Base-by-base conservation (phyloP, 768 basidiomycete genomes). In the Lentinus tigrinus region DNA sequence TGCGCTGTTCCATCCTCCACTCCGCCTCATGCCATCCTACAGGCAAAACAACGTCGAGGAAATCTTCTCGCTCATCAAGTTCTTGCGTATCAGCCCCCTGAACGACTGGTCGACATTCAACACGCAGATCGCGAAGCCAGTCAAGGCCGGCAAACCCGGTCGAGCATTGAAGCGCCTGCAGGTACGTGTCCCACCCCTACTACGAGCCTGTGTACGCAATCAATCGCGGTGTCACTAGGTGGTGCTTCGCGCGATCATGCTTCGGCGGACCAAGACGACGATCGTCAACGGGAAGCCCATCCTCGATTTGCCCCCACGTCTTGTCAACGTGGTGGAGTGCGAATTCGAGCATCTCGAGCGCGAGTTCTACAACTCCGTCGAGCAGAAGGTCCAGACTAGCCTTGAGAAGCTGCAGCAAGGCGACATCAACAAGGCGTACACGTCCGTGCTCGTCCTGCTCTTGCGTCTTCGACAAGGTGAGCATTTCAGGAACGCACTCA, bases 21-120 rank as follows among this genome's bases (percentile, higher is more conserved):
- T 19, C 8, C 17, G 4, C 52, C 53, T 57, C 28, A 49, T 3
- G 24, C 56, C 26, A 21, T 24, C 19, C 27, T 44, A 13, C 39
- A 88, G 85, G 81, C 89, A 98, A 78, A 98, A 99, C 75, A 88
- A 78, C 48, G 89, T 98, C 17, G 85, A 89, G 47, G 97, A 99
- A 65, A 75, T 99, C 6, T 97, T 84, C 69, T 90, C 94, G 3
- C 77, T 98, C 34, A 80, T 98, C 65, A 88, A 91, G 58, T 99
- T 98, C 73, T 75, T 98, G 26, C 87, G 88, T 4, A 78, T 93
- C 63, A 85, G 83, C 62, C 96, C 95, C 0, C 77, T 95, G 28
- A 86, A 89, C 57, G 82, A 91, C 37, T 93, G 87, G 86, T 70
- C 82, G 4, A 82, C 77, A 3, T 99, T 98, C 78, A 90, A 90